Evolutionary conservation across 2,329 filamentous ascomycete genomes (phyloP).

Genomic region (Intubia oerlemansii): DNA sequence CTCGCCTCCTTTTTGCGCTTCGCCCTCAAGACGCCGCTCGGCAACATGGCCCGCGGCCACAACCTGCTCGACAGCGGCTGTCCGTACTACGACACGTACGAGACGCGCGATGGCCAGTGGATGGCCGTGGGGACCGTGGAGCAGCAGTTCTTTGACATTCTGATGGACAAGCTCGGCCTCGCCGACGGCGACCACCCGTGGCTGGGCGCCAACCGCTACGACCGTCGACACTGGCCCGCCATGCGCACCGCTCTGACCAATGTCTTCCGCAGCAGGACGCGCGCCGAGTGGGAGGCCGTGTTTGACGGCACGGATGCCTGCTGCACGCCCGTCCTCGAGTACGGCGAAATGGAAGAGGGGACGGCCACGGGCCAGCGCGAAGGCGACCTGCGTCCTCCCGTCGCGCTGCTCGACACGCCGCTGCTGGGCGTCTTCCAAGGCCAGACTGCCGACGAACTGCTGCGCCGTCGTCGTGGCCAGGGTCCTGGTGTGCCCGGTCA

Average conservation of each 20-base stretch:
- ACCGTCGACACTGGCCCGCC: conserved; percentile 44
- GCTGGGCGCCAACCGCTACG: conserved; percentile 29
- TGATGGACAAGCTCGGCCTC: conserved; percentile 48
- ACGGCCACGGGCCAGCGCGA: conserved; percentile 18
- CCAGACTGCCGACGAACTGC: conserved; percentile 31
- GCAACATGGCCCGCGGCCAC: conserved; percentile 41
- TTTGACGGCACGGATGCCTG: conserved; percentile 90
- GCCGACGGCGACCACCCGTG: conserved; percentile 19
- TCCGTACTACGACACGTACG: conserved; percentile 80
- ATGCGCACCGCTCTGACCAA: conserved; percentile 38
- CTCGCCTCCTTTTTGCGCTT: conserved; percentile 60
- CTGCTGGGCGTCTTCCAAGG: conserved; percentile 33
- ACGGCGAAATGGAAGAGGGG: conserved; percentile 44
- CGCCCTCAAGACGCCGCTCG: conserved; percentile 37
- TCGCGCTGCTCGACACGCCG: conserved; percentile 50
- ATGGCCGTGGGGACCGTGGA: conserved; percentile 85
- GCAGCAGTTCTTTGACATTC: conserved; percentile 55
- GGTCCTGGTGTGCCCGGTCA: conserved; percentile 41
- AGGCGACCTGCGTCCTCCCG: conserved; percentile 49
- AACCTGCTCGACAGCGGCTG: conserved; percentile 70
- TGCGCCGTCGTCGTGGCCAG: conserved; percentile 24
- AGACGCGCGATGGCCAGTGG: conserved; percentile 56
- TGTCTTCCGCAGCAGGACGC: conserved; percentile 47
- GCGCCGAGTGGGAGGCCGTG: conserved; percentile 61
- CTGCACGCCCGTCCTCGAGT: conserved; percentile 68